Conservation (phyloP, 1,284 basidiomycete genomes). For the Ceratobasidium sp. region DNA sequence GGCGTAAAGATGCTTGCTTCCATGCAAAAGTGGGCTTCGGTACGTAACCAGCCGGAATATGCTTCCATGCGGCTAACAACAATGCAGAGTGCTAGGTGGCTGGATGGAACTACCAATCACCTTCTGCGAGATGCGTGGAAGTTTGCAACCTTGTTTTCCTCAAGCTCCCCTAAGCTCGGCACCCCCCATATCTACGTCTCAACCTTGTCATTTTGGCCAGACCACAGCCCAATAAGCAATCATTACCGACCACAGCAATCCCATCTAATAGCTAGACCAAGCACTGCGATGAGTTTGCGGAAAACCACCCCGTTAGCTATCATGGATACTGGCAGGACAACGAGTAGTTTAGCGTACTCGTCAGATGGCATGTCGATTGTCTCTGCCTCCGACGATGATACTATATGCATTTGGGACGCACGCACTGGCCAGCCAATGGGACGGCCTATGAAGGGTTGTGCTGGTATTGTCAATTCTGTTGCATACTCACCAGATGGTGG, state of each 20-base stretch:
- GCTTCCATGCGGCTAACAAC: background rate
- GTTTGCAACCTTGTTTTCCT: background rate
- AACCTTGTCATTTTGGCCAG: background rate
- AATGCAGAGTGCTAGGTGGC: background rate
- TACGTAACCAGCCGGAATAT: background rate
- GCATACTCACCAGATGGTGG: no score
- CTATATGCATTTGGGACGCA: no score
- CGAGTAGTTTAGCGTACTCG: no score
- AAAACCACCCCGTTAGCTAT: no score
- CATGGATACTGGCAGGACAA: no score
- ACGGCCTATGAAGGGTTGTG: no score
- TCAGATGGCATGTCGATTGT: no score
- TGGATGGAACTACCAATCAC: background rate
- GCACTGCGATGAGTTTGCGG: no score
- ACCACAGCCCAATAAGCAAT: background rate
- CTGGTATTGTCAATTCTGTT: no score
- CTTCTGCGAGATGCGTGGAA: background rate
- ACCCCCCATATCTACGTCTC: constrained; percentile 11
- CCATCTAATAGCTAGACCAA: no score
- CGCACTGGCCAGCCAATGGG: no score
- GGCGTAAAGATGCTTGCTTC: background rate
- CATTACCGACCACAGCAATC: background rate
- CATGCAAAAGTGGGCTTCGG: background rate
- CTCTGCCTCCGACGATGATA: no score
- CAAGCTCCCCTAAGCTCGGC: background rate